Evolutionary conservation across 2,329 filamentous ascomycete genomes (phyloP), one percentile per base, ranked within the genome.

Genomic region (Aspergillus floridensis): DNA sequence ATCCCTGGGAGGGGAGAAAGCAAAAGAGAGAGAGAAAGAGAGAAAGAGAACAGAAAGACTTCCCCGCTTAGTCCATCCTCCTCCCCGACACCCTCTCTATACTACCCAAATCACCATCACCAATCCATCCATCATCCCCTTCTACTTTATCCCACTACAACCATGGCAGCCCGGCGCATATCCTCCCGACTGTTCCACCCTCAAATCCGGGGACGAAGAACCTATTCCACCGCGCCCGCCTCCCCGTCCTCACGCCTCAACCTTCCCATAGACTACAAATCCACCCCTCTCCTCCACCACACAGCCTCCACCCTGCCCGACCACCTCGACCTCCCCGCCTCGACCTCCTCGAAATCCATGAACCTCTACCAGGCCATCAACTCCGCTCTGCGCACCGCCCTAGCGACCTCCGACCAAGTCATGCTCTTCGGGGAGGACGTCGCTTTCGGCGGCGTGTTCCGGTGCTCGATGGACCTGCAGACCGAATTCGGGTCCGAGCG

Each of bases 341-440:
- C 87, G 49, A 83, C 88, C 1, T 83, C 83, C 16, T 93, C 92
- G 2, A 92, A 91, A 73, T 89, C 91, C 66, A 89, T 96, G 83
- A 98, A 98, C 77, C 84, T 97, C 41, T 97, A 95, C 79, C 92
- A 96, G 74, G 89, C 95, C 53, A 87, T 99, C 80, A 98, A 98
- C 74, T 88, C 93, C 65, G 93, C 93, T 11, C 82, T 99, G 22
- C 86, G 90, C 22, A 90, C 89, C 60, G 91, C 93, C 24, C 83
- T 99, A 29, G 86, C 89, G 16, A 86, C 88, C 38, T 93, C 97
- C 68, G 91, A 96, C 64, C 87, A 88, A 19, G 92, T 96, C 22
- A 80, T 98, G 58, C 83, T 99, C 10, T 99, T 99, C 70, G 95
- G 95, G 47, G 95, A 99, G 76, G 95, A 99, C 72, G 92, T 99